Conservation (phyloP, 768 basidiomycete species). For the Hypholoma fasciculare region DNA sequence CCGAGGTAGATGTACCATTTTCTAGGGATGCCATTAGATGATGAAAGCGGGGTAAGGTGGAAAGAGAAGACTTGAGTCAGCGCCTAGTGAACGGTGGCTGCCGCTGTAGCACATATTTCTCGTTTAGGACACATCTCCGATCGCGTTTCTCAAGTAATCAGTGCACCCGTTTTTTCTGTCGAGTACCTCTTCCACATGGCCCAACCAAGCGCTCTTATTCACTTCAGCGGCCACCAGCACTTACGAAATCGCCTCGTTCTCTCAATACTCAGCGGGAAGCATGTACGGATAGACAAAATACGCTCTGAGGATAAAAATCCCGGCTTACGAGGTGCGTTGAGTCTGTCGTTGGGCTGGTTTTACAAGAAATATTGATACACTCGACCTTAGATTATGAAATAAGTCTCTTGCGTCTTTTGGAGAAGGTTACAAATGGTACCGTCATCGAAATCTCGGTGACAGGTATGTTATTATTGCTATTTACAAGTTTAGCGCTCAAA, state of each 20-base stretch:
- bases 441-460: conserved; percentile 96
- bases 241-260: conserved; percentile 84
- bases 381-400: conserved; percentile 79
- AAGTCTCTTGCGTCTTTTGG: conserved; percentile 81
- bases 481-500: background rate
- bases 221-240: conserved; percentile 80
- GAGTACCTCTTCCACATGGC: conserved; percentile 35
- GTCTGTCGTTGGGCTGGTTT: background rate
- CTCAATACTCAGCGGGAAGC: conserved; percentile 86
- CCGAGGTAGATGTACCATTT: conserved; percentile 13
- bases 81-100: background rate
- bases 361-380: background rate
- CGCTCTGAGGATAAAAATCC: conserved; percentile 93
- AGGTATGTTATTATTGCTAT: conserved; percentile 45
- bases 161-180: conserved; percentile 4
- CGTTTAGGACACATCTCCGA: conserved; percentile 9
- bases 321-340: conserved; percentile 75
- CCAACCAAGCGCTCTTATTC: conserved; percentile 40
- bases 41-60: background rate
- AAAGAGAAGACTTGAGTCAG: conserved; percentile 7
- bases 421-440: conserved; percentile 92
- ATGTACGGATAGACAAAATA: conserved; percentile 84
- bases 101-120: background rate
- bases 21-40: conserved; percentile 20
- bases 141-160: conserved; percentile 22